Conservation (phyloP, 495 filamentous ascomycete genomes). For the Penicillium herquei region DNA sequence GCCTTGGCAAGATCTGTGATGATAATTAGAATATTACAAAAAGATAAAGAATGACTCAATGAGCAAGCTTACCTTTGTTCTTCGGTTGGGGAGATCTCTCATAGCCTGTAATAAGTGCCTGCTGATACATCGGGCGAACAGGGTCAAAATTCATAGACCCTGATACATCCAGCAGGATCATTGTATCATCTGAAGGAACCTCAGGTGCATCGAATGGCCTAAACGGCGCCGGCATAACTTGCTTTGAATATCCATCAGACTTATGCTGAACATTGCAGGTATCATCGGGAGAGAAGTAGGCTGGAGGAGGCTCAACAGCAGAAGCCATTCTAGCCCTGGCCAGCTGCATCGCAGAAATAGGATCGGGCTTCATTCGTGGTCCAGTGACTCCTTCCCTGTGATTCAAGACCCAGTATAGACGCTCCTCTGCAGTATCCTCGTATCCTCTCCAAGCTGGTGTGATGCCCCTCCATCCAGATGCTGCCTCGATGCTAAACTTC, state of each 20-base stretch:
- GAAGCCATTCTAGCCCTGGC: constrained; percentile 40
- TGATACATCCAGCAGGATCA: constrained; percentile 47
- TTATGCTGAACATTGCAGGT: constrained; percentile 39
- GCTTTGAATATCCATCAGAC: constrained; percentile 40
- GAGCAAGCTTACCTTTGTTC: constrained; percentile 36
- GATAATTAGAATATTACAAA: not conserved
- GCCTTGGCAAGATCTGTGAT: constrained; percentile 40
- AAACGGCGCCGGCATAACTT: constrained; percentile 41
- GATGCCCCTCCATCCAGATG: constrained; percentile 46
- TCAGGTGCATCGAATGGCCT: constrained; percentile 33
- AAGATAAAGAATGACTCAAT: not conserved
- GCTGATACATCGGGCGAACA: constrained; percentile 38
- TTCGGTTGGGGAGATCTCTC: constrained; percentile 40
- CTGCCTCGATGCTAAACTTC: constrained; percentile 44
- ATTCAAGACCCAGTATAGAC: constrained; percentile 50
- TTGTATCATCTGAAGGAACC: constrained; percentile 39
- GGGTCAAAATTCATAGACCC: constrained; percentile 48
- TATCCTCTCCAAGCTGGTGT: constrained; percentile 49
- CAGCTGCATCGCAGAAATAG: constrained; percentile 42
- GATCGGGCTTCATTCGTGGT: constrained; percentile 39
- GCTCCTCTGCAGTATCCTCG: constrained; percentile 47
- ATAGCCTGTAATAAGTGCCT: constrained; percentile 42
- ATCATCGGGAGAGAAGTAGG: constrained; percentile 40
- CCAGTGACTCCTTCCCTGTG: constrained; percentile 32
- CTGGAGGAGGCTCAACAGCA: constrained; percentile 38